Evolutionary conservation across 345 rosid species (phyloP).

Genomic region (Eucalyptus decipiens): DNA sequence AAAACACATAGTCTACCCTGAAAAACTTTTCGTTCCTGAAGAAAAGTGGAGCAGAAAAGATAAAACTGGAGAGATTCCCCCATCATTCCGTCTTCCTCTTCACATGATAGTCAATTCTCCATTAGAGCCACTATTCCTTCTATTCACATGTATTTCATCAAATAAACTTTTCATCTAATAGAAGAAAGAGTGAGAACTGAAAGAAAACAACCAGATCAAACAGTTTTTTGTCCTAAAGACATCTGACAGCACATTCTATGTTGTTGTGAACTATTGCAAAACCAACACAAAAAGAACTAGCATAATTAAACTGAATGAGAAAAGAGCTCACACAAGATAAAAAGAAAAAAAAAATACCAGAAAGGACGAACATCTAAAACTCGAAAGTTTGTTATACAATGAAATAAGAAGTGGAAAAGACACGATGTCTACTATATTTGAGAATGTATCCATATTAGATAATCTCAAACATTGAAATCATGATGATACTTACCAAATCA

Average conservation of each 20-base stretch:
- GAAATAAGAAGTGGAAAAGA: background rate
- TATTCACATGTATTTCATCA: background rate
- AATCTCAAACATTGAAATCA: background rate
- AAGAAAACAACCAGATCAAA: background rate
- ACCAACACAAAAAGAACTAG: background rate
- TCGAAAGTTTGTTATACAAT: background rate
- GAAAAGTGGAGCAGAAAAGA: background rate
- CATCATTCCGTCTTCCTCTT: background rate
- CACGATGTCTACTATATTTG: background rate
- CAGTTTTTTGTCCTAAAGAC: background rate
- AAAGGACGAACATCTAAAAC: background rate
- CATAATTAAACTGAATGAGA: background rate
- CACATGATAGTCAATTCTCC: background rate
- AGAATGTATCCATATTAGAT: background rate
- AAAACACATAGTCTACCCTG: background rate
- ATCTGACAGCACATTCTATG: background rate
- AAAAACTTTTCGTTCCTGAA: background rate
- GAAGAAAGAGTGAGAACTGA: background rate
- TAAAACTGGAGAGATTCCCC: background rate
- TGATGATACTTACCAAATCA: slow-evolving; percentile 57
- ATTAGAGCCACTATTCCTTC: background rate
- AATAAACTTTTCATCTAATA: background rate
- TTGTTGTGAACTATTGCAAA: background rate
- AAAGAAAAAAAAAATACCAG: background rate
- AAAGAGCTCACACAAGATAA: background rate